Evolutionary conservation across 2,329 filamentous ascomycete species (phyloP), one percentile per base, ranked within the genome.

Genomic region (Metarhizium humberi): DNA sequence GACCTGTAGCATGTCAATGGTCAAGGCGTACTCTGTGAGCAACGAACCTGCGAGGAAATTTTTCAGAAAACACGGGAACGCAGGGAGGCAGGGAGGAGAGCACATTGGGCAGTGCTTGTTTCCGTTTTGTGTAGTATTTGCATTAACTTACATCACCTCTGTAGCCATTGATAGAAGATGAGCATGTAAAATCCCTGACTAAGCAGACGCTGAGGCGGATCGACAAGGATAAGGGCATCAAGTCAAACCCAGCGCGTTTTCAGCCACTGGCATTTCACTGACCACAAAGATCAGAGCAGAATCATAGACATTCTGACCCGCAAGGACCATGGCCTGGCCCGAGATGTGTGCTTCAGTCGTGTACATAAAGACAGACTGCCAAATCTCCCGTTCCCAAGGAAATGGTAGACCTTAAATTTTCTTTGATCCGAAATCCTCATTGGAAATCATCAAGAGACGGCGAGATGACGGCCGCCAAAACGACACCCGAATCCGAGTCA

Each of bases 301-400:
- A 30, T 16, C 14, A 32, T 14, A 50, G 38, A 40, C 38, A 40
- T 16, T 40, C 11, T 40, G 38, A 16, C 38, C 10, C 25, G 45
- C 45, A 48, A 16, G 32, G 48, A 25, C 20, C 36, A 52, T 52
- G 40, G 8, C 52, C 45, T 32, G 11, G 34, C 43, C 30, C n/a
- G 25, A 3, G 52, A 30, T 30, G 5, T 32, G 52, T 16, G 40
- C 40, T 14, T 32, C 20, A 45, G 42, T 42, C 32, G 1, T 30
- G n/a, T 36, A 49, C 47, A 49, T 53, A 53, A 53, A 49, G 45
- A 49, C 25, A 40, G 43, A 42, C 43, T 53, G 51, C 43, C 51
- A 20, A 53, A 47, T 48, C 6, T 20, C 18, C 6, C 6, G 4
- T 25, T 20, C 16, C 14, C 38, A 40, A 16, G 14, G 5, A 16